These are phyloP conservation scores for Phycomyces blakesleeanus DNA, from an alignment of 192 early-diverging fungal species.

Conservation along the genomic window DNA sequence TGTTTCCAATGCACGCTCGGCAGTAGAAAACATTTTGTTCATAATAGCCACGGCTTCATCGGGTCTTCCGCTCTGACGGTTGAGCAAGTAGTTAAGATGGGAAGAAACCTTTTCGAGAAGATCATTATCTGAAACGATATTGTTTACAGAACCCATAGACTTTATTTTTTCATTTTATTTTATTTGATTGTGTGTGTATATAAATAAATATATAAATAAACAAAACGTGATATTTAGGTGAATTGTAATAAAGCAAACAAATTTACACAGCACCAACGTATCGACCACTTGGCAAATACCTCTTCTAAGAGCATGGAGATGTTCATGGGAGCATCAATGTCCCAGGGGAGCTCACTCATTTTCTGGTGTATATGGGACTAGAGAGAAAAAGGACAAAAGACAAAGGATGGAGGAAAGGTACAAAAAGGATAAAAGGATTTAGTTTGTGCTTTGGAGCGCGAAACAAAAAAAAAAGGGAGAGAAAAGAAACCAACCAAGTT, in stretches of 20 bases:
- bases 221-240: too few relatives aligned
- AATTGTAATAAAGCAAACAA: too few relatives aligned
- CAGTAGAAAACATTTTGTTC: constrained; percentile 18
- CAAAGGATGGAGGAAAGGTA: constrained; percentile 2
- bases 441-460: too few relatives aligned
- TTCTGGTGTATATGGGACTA: background rate
- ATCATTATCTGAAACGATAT: background rate
- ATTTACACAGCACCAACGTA: too few relatives aligned
- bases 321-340: constrained; percentile 12
- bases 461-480: background rate
- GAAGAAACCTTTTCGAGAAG: constrained; percentile 10
- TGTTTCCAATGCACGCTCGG: constrained; percentile 12
- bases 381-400: constrained; percentile 1
- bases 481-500: constrained; percentile 5
- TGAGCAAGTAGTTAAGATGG: constrained; percentile 16
- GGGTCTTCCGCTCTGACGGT: constrained; percentile 1
- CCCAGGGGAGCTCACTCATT: constrained; percentile 25
- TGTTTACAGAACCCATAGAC: constrained; percentile 23
- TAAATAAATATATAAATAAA: background rate
- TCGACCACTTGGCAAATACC: too few relatives aligned
- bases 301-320: constrained; percentile 19
- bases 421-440: background rate
- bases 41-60: constrained; percentile 12
- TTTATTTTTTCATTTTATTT: too few relatives aligned
- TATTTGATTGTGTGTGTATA: background rate